A percentile compares a stretch with the other conserved stretches of the same genome.
phyloP scores from a whole-genome alignment of 768 basidiomycete species.

The Gymnopilus dilepis region DNA sequence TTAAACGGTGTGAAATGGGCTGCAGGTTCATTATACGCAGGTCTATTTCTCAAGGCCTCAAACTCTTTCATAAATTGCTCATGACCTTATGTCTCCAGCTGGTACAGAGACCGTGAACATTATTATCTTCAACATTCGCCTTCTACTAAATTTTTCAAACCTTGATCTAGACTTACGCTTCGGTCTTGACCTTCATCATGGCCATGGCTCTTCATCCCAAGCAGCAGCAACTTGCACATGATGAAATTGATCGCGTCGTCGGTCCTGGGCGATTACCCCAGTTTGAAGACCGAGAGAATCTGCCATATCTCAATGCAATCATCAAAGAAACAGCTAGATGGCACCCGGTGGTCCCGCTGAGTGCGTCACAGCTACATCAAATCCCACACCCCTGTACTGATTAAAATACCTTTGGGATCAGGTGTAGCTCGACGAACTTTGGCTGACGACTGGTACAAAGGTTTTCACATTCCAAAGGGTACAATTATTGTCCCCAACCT shows the following conservation, averaged over 20 bases:
- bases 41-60: slow-evolving; percentile 20
- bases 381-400: background rate
- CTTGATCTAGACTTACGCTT: background rate
- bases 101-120: background rate
- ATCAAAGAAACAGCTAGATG: slow-evolving; percentile 15
- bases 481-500: slow-evolving; percentile 38
- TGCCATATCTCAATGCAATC: slow-evolving; percentile 14
- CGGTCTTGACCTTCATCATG: slow-evolving; percentile 7
- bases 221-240: background rate
- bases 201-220: slow-evolving; percentile 8
- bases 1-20: slow-evolving; percentile 22
- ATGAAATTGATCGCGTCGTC: slow-evolving; percentile 1
- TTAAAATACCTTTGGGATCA: background rate
- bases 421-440: slow-evolving; percentile 19
- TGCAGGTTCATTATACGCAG: slow-evolving; percentile 25
- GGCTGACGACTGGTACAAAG: slow-evolving; percentile 21
- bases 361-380: no score
- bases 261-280: background rate
- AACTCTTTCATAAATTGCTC: no score
- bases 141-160: background rate
- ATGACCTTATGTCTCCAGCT: no score
- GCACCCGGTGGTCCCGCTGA: slow-evolving; percentile 13
- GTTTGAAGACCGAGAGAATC: slow-evolving; percentile 3
- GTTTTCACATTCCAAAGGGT: slow-evolving; percentile 40
- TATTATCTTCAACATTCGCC: background rate